These are phyloP conservation scores for Suhomyces atakaporum DNA, from an alignment of 1,139 yeast genomes.

Conservation along the genomic window DNA sequence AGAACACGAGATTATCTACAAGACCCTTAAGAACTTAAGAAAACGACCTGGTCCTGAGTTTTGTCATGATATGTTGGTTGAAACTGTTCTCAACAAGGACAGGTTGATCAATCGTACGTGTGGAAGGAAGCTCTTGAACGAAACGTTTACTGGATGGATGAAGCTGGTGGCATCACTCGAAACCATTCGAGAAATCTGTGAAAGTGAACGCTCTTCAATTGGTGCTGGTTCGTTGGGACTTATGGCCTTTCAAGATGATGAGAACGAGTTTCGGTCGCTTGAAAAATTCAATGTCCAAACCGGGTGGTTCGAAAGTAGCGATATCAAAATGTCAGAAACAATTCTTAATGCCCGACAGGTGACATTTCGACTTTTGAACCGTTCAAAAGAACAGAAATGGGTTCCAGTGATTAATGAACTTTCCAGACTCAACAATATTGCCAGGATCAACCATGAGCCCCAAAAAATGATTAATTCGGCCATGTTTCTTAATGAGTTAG, in stretches of 20 bases:
- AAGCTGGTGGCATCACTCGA: slow-evolving; percentile 38
- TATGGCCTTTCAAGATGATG: not conserved
- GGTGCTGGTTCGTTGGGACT: no score
- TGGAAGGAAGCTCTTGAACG: slow-evolving; percentile 4
- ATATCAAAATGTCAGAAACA: slow-evolving; percentile 40
- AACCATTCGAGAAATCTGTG: slow-evolving; percentile 27
- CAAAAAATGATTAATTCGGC: slow-evolving; percentile 57
- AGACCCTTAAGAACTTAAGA: slow-evolving; percentile 43
- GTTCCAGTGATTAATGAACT: slow-evolving; percentile 41
- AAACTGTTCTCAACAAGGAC: slow-evolving; percentile 19
- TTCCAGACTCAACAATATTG: slow-evolving; percentile 39
- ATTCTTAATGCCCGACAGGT: slow-evolving; percentile 43
- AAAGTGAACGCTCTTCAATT: no score
- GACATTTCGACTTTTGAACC: slow-evolving; percentile 28
- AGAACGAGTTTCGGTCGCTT: slow-evolving; percentile 3
- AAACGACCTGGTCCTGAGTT: slow-evolving; percentile 29
- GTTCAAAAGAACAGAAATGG: slow-evolving; percentile 16
- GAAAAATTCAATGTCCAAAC: slow-evolving; percentile 18
- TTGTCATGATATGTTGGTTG: slow-evolving; percentile 23
- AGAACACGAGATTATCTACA: slow-evolving; percentile 49
- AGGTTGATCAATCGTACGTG: slow-evolving; percentile 4
- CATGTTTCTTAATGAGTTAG: slow-evolving; percentile 43
- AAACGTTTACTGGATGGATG: slow-evolving; percentile 29
- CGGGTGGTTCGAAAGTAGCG: slow-evolving; percentile 42
- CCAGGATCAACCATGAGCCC: slow-evolving; percentile 34